phyloP scores from a whole-genome alignment of 148 eudicot genomes.

The Bassia scoparia region DNA sequence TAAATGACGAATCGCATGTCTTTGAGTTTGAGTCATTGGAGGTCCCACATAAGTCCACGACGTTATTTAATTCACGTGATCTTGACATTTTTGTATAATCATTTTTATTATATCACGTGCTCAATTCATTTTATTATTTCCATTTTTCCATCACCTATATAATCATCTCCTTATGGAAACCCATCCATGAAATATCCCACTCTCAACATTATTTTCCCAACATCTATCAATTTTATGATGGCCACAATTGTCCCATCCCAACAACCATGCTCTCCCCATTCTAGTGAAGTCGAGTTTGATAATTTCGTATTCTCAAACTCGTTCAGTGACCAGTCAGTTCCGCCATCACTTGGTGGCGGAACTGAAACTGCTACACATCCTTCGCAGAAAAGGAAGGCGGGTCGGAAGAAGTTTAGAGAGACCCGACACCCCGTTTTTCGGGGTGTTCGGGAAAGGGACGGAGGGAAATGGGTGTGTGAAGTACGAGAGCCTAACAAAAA shows the following conservation, averaged over 20 bases:
- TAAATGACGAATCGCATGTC: too few relatives aligned
- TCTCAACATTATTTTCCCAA: background rate
- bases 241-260: background rate
- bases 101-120: too few relatives aligned
- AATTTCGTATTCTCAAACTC: background rate
- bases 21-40: too few relatives aligned
- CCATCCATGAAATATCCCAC: background rate
- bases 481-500: constrained; percentile 56
- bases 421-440: constrained; percentile 55
- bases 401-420: constrained; percentile 50
- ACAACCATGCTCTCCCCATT: background rate
- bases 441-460: constrained; percentile 47
- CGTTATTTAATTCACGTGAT: too few relatives aligned
- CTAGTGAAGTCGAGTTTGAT: background rate
- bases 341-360: background rate
- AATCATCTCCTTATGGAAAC: background rate
- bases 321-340: background rate
- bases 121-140: too few relatives aligned
- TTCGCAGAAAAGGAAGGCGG: constrained; percentile 33
- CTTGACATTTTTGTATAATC: too few relatives aligned
- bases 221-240: background rate
- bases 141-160: too few relatives aligned
- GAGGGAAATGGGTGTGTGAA: constrained; percentile 68
- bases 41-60: too few relatives aligned
- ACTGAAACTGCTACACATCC: background rate